Evolutionary conservation across 192 early-diverging fungal genomes (phyloP).

Genomic region (Rhizoclosmatium sp.): DNA sequence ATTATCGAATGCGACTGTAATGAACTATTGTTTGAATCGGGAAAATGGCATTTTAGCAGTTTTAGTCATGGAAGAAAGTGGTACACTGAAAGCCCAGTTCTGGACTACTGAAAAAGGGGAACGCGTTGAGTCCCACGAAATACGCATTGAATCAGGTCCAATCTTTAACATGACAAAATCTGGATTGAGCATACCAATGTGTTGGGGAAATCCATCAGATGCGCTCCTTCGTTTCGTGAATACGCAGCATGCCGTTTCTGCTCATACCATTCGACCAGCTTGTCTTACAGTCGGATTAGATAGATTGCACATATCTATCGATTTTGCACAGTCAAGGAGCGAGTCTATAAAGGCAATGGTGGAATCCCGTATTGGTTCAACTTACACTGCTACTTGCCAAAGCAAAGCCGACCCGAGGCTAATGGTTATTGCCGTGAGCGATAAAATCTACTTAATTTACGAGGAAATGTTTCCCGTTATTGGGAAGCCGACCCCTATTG

Average conservation of each 20-base stretch:
- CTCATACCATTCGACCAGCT: background rate
- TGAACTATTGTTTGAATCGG: constrained; percentile 7
- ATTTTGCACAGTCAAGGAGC: constrained; percentile 1
- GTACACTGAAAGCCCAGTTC: background rate
- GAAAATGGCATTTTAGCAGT: constrained; percentile 3
- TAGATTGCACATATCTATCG: constrained; percentile 2
- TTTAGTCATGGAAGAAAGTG: background rate
- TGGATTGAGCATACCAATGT: background rate
- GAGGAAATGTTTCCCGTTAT: constrained; percentile 8
- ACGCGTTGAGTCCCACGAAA: background rate
- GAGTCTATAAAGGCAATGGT: background rate
- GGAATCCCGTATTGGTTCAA: background rate
- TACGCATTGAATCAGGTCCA: background rate
- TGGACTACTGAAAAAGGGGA: constrained; percentile 19
- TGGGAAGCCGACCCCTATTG: background rate
- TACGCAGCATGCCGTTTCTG: background rate
- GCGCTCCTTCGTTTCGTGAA: background rate
- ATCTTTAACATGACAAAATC: background rate
- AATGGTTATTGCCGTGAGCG: constrained; percentile 7
- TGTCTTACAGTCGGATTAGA: constrained; percentile 4
- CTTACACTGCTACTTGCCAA: constrained; percentile 17
- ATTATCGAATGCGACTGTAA: background rate
- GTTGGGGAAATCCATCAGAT: constrained; percentile 22
- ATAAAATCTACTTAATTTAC: constrained; percentile 12
- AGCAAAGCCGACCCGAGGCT: constrained; percentile 11